Conservation (phyloP, 2,329 filamentous ascomycete genomes). For the Colletotrichum sp. region DNA sequence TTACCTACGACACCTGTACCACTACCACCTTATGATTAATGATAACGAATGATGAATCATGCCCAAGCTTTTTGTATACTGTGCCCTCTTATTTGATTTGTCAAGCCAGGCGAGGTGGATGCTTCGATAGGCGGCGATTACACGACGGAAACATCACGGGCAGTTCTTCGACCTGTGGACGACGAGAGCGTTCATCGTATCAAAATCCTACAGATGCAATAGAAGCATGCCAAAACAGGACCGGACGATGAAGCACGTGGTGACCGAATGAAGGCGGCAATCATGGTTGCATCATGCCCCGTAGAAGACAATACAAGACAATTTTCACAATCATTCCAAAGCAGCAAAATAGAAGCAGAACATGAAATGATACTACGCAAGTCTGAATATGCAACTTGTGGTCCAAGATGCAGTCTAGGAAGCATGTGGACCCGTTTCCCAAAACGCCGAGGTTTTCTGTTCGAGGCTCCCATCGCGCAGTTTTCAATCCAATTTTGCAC, state of each 20-base stretch:
- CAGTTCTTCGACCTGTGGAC: not conserved
- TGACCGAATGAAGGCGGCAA: no score
- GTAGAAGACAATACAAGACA: no score
- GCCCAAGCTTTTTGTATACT: accelerated
- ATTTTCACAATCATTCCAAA: no score
- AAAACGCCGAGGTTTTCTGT: not conserved
- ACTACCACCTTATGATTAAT: constrained; percentile 9
- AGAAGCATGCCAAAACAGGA: no score
- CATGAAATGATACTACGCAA: no score
- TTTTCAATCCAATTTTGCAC: not conserved
- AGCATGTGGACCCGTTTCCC: not conserved
- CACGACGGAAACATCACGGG: accelerated
- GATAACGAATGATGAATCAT: constrained; percentile 3
- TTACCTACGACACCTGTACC: constrained; percentile 5
- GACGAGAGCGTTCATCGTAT: not conserved
- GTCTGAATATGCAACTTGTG: not conserved
- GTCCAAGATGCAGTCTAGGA: not conserved
- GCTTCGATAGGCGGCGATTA: not conserved
- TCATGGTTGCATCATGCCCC: no score
- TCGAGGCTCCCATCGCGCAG: not conserved
- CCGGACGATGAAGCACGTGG: no score
- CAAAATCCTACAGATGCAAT: not conserved
- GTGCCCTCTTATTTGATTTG: not conserved
- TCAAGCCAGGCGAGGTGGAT: not conserved
- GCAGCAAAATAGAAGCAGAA: no score